Evolutionary conservation across 768 basidiomycete species (phyloP).

Genomic region (Rhizopogon vulgaris): DNA sequence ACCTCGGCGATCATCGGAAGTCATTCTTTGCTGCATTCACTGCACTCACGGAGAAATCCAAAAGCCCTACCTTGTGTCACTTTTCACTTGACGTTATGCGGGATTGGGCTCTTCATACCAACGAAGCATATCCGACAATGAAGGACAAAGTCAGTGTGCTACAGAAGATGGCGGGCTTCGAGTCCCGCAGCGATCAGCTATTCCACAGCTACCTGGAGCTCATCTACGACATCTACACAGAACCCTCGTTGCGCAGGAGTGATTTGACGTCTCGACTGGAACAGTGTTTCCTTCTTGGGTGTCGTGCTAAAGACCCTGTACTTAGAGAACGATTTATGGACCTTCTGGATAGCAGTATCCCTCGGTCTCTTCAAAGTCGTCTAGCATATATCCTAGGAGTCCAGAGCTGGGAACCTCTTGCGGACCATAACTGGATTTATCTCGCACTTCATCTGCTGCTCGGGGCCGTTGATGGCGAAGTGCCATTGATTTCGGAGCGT

Average conservation of each 20-base stretch:
- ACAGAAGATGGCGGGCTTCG: slow-evolving; percentile 82
- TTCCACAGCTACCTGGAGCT: slow-evolving; percentile 83
- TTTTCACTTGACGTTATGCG: slow-evolving; percentile 82
- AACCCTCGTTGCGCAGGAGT: slow-evolving; percentile 77
- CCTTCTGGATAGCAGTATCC: slow-evolving; percentile 82
- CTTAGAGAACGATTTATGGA: slow-evolving; percentile 86
- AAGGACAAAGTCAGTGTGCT: slow-evolving; percentile 92
- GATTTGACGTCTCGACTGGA: slow-evolving; percentile 93
- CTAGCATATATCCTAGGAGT: slow-evolving; percentile 87
- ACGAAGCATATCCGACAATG: slow-evolving; percentile 83
- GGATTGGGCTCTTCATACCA: slow-evolving; percentile 84
- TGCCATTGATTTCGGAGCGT: slow-evolving; percentile 36
- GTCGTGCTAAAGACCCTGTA: slow-evolving; percentile 71
- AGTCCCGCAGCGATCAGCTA: slow-evolving; percentile 70
- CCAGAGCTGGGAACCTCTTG: slow-evolving; percentile 91
- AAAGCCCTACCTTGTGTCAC: slow-evolving; percentile 68
- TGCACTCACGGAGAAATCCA: slow-evolving; percentile 85
- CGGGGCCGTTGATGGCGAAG: slow-evolving; percentile 53
- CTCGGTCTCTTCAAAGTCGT: slow-evolving; percentile 73
- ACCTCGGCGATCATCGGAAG: slow-evolving; percentile 81
- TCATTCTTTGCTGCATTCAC: slow-evolving; percentile 73
- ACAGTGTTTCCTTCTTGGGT: slow-evolving; percentile 88
- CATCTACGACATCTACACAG: slow-evolving; percentile 92
- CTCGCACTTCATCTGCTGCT: slow-evolving; percentile 86
- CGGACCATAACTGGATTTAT: slow-evolving; percentile 92